Evolutionary conservation across 306 rosid genomes (phyloP).

Genomic region (Fragaria iinumae): DNA sequence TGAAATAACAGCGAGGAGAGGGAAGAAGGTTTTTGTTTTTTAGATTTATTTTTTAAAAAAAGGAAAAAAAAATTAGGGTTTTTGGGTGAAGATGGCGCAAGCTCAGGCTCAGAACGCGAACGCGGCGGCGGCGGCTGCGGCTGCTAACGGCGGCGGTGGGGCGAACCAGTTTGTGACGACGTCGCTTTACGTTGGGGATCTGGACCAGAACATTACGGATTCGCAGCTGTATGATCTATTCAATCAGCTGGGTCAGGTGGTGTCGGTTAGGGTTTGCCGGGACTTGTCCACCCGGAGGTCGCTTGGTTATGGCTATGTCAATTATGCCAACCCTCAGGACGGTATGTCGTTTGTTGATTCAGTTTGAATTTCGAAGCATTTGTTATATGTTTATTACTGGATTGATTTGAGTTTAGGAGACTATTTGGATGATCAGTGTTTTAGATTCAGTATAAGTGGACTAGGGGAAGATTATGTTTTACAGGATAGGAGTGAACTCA

Average conservation of each 20-base stretch:
- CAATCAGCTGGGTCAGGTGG: slow-evolving; percentile 88
- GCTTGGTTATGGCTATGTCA: slow-evolving; percentile 95
- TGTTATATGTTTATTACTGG: not conserved
- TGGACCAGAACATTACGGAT: slow-evolving; percentile 73
- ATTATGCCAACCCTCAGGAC: slow-evolving; percentile 69
- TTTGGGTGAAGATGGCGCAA: slow-evolving; percentile 66
- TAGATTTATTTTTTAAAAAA: not conserved
- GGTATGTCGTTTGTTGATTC: slow-evolving; percentile 45
- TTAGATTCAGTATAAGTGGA: not conserved
- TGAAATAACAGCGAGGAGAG: slow-evolving; percentile 90
- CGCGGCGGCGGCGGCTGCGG: slow-evolving; percentile 35
- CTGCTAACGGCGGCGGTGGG: slow-evolving; percentile 41
- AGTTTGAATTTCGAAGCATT: not conserved
- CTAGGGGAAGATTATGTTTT: not conserved
- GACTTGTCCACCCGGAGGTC: slow-evolving; percentile 82
- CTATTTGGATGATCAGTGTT: not conserved
- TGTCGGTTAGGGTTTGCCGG: slow-evolving; percentile 97
- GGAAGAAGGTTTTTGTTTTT: slow-evolving; percentile 43
- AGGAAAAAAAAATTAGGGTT: slow-evolving; percentile 4
- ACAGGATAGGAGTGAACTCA: not conserved
- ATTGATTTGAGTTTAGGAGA: not conserved
- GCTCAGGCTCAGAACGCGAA: slow-evolving; percentile 76
- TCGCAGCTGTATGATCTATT: slow-evolving; percentile 92
- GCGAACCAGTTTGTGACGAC: slow-evolving; percentile 79
- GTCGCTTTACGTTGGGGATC: slow-evolving; percentile 96